Base-by-base conservation (phyloP, 1,284 basidiomycete species). In the Ganoderma sinense region DNA sequence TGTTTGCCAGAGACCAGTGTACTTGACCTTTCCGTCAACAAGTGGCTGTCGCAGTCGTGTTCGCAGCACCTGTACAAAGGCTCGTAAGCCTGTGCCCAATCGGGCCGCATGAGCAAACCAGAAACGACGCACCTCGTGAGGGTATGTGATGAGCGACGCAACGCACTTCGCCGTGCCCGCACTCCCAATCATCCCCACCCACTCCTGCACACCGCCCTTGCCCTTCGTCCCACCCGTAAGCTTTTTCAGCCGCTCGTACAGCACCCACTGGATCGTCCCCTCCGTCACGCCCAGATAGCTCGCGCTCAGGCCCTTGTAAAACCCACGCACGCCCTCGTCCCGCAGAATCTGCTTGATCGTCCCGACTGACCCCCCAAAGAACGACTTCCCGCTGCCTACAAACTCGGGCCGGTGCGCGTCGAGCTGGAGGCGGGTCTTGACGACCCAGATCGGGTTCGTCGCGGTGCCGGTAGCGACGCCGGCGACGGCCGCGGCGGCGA, bases 381-480 rank as follows among this genome's bases (percentile, higher is more conserved):
- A 78, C 23, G 78, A 79, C 16, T 66, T 64, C 29, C 69, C 20
- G 78, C 69, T 16, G 78, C 77, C n/a, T 75, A 79, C 8, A 69
- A 69, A 13, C 71, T 60, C 69, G 68, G 66, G 60, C 64, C 64
- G 62, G 71, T 70, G 71, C 73, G 71, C 65, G 69, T 72, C 85
- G 39, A 97, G 89, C 80, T 99, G 97, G 64, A 99, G 78, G 2
- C 97, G 91, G 45, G 97, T 99, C 82, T 99, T 99, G 74, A 99
- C 95, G 51, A 99, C 97, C 97, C 97, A 99, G 59, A 99, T 98
- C 0, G 97, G 97, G 80, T 99, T 99, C 20, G 97, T 99, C 13
- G 91, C 95, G 0, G 96, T 94, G 0, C 97, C 89, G 0, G 97
- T 99, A 39, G 89, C 86, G 73, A 99, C 83, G 8, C 96, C 95